Evolutionary conservation across 768 basidiomycete genomes (phyloP), one percentile per base, ranked within the genome.

Genomic region (Sporobolomyces roseus): DNA sequence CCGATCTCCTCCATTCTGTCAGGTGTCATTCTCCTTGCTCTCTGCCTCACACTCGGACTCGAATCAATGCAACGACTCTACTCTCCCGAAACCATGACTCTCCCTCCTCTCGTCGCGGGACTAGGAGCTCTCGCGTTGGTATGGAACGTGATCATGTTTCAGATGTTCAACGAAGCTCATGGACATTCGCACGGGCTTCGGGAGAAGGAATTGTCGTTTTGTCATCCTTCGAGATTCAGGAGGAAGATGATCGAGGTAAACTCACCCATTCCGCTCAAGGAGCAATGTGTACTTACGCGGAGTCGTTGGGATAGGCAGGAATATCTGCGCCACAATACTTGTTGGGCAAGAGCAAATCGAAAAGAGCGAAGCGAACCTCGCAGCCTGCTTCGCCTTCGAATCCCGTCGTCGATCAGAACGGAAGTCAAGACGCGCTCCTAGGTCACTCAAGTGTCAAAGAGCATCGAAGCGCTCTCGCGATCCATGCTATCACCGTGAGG

Each of bases 21-120:
- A 62, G 66, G 66, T 13, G 32, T 32, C 10, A 61, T 68, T 25
- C 61, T 68, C n/a, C 2, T 68, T 38, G 66, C 61, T 6, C 61
- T 68, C 19, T 68, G 66, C 50, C 61, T 68, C 30, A 68, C 54
- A 1, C 55, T 68, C 30, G 36, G 36, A 14, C 66, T 68, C 30
- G 66, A 68, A 27, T 63, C 61, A 4, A 1, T 68, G 4, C 66
- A 68, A 49, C 45, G 66, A 30, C 55, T 51, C 48, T 68, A 63
- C 61, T n/a, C 48, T 2, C 29, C 66, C 14, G 66, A 68, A 25
- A 41, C 53, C 1, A 58, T 68, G 61, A 13, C 35, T 7, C 36
- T 68, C 1, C 66, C 66, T 12, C 61, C 61, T 4, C 23, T 63
- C 61, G 61, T 59, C 23, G 33, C 43, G 27, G 55, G 48, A 3